A percentile compares a stretch with the other conserved stretches of the same genome.
Conservation (phyloP, 2,329 filamentous ascomycete species). For the Bipolaris zeicola region DNA sequence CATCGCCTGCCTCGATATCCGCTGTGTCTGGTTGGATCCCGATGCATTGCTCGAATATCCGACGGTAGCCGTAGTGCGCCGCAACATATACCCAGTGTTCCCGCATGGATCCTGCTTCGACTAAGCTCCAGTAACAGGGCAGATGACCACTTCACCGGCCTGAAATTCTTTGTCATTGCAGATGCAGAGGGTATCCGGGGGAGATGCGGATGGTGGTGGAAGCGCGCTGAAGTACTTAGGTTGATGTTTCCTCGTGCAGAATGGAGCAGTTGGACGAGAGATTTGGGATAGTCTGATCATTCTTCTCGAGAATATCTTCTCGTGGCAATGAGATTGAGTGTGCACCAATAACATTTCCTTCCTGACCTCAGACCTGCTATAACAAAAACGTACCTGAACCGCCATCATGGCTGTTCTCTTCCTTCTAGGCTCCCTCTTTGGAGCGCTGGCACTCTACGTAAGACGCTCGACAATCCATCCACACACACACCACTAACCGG, state of each 20-base stretch:
- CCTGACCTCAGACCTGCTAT: not conserved
- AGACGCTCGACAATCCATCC: not conserved
- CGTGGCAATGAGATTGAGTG: conserved; percentile 3
- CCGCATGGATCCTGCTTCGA: conserved; percentile 6
- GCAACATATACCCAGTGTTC: conserved; percentile 28
- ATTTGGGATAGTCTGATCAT: not conserved
- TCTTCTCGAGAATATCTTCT: not conserved
- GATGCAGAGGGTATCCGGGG: conserved; percentile 30
- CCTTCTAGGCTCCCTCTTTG: conserved; percentile 33
- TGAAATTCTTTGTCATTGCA: conserved; percentile 11
- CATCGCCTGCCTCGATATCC: conserved; percentile 27
- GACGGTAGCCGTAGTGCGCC: conserved; percentile 30
- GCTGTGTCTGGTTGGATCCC: conserved; percentile 15
- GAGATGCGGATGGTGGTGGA: conserved; percentile 37
- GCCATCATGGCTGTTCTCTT: conserved; percentile 15
- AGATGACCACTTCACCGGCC: conserved; percentile 16
- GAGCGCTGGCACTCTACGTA: conserved; percentile 35
- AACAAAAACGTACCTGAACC: not conserved
- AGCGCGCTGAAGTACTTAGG: conserved; percentile 23
- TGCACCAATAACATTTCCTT: not conserved
- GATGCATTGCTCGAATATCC: conserved; percentile 20
- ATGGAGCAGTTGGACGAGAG: not conserved
- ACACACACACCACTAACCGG: conserved; percentile 9
- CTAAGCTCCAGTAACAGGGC: conserved; percentile 9
- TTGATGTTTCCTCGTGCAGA: not conserved